phyloP scores from a whole-genome alignment of 2,329 filamentous ascomycete genomes.

The Pseudomassariella vexata region DNA sequence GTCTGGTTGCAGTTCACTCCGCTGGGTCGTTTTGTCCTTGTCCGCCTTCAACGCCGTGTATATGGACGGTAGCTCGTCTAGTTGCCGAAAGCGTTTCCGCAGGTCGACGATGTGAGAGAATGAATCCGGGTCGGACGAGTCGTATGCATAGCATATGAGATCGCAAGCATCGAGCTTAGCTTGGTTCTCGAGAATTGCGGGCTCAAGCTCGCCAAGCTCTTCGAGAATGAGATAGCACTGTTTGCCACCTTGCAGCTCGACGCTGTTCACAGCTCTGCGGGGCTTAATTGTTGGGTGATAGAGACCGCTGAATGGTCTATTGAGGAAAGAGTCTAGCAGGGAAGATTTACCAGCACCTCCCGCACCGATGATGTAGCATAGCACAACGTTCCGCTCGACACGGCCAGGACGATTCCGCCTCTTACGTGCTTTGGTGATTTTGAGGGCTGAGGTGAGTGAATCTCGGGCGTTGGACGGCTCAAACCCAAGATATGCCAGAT shows the following conservation, averaged over 20 bases:
- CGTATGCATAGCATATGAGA: slow-evolving; percentile 90
- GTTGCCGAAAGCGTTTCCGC: slow-evolving; percentile 70
- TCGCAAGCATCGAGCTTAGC: slow-evolving; percentile 89
- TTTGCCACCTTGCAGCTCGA: slow-evolving; percentile 91
- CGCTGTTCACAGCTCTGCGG: slow-evolving; percentile 88
- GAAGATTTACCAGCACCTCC: slow-evolving; percentile 86
- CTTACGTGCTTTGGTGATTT: slow-evolving; percentile 89
- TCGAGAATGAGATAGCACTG: slow-evolving; percentile 96
- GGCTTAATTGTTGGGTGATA: slow-evolving; percentile 96
- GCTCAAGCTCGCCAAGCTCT: slow-evolving; percentile 92
- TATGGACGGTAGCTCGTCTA: slow-evolving; percentile 84
- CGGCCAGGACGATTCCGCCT: slow-evolving; percentile 73
- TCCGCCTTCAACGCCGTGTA: slow-evolving; percentile 95
- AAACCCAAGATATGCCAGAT: slow-evolving; percentile 93
- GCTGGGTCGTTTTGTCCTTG: slow-evolving; percentile 92
- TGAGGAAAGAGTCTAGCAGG: slow-evolving; percentile 85
- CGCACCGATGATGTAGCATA: slow-evolving; percentile 87
- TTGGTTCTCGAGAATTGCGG: slow-evolving; percentile 87
- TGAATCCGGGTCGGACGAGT: slow-evolving; percentile 93
- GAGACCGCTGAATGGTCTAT: slow-evolving; percentile 73
- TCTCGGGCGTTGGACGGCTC: slow-evolving; percentile 73
- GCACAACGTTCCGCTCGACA: slow-evolving; percentile 89
- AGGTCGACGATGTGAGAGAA: slow-evolving; percentile 87
- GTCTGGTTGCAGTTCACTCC: slow-evolving; percentile 85
- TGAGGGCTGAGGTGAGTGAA: slow-evolving; percentile 76